phyloP scores from a whole-genome alignment of 2,329 filamentous ascomycete species.

The Catunica adiposa region DNA sequence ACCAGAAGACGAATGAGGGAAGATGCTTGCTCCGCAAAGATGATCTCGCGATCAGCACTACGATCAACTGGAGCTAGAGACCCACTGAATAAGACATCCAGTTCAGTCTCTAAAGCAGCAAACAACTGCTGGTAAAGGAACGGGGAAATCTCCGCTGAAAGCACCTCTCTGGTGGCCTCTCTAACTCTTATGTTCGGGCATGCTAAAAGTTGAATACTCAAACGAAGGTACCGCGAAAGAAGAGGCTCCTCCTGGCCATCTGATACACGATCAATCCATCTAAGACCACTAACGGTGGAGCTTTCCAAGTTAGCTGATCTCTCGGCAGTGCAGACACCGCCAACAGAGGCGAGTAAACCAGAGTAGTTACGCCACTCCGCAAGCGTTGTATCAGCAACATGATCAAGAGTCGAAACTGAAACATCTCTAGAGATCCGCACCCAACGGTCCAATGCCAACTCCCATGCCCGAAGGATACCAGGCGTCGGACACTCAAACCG shows the following conservation, averaged over 20 bases:
- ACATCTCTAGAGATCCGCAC: slow-evolving; percentile 46
- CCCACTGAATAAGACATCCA: slow-evolving; percentile 45
- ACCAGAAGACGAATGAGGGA: slow-evolving; percentile 47
- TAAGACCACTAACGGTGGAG: slow-evolving; percentile 35
- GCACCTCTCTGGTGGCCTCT: slow-evolving; percentile 48
- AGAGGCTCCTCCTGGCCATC: slow-evolving; percentile 45
- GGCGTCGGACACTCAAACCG: slow-evolving; percentile 44
- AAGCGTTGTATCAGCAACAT: slow-evolving; percentile 37
- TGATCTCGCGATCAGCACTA: slow-evolving; percentile 41
- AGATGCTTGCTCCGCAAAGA: slow-evolving; percentile 52
- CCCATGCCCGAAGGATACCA: slow-evolving; percentile 55
- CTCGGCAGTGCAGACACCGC: slow-evolving; percentile 47
- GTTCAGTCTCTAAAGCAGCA: slow-evolving; percentile 46
- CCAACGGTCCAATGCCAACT: slow-evolving; percentile 49
- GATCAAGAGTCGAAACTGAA: slow-evolving; percentile 33
- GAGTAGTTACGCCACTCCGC: slow-evolving; percentile 54
- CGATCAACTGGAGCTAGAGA: slow-evolving; percentile 34
- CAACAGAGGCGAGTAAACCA: slow-evolving; percentile 50
- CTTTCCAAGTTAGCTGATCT: slow-evolving; percentile 42
- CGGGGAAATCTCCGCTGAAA: slow-evolving; percentile 48
- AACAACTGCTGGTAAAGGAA: slow-evolving; percentile 46
- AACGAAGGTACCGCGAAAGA: slow-evolving; percentile 41
- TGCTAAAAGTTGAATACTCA: slow-evolving; percentile 48
- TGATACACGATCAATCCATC: slow-evolving; percentile 47
- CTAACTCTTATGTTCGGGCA: slow-evolving; percentile 47